These are phyloP conservation scores for Sporothrix mexicana DNA, from an alignment of 2,329 filamentous ascomycete species.

Conservation along the genomic window DNA sequence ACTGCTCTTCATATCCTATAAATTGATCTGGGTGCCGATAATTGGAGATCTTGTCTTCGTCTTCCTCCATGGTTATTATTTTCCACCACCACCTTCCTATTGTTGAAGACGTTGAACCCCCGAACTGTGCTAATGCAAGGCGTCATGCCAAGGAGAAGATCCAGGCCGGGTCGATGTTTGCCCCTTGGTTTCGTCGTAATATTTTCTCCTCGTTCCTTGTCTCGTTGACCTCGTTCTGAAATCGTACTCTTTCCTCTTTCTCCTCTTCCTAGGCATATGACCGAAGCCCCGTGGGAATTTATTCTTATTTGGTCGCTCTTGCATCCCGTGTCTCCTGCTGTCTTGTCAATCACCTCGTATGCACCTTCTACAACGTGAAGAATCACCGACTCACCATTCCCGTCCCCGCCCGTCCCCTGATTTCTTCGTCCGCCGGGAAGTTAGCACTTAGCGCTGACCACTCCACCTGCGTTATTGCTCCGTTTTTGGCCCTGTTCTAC, in stretches of 20 bases:
- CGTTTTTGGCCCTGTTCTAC: background rate
- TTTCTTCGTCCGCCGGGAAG: constrained; percentile 10
- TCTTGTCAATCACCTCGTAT: background rate
- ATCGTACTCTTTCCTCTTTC: background rate
- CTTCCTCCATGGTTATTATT: background rate
- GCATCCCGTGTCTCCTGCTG: background rate
- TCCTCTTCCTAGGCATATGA: background rate
- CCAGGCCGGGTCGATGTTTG: background rate
- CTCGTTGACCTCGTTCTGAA: no score
- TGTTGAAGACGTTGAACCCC: background rate
- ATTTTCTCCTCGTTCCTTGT: background rate
- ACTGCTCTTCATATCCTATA: no score
- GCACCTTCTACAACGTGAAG: background rate
- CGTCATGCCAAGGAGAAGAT: constrained; percentile 7
- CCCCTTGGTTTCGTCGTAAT: background rate
- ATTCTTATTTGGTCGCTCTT: background rate
- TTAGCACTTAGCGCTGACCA: background rate
- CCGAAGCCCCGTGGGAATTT: background rate
- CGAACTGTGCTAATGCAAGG: background rate
- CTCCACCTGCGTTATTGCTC: constrained; percentile 8
- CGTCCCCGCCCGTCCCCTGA: background rate
- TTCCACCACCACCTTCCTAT: constrained; percentile 5
- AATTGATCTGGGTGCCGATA: background rate
- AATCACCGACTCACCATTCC: no score
- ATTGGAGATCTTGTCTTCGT: background rate